phyloP scores from a whole-genome alignment of 2,329 filamentous ascomycete species.

The Hypoxylon sp. region DNA sequence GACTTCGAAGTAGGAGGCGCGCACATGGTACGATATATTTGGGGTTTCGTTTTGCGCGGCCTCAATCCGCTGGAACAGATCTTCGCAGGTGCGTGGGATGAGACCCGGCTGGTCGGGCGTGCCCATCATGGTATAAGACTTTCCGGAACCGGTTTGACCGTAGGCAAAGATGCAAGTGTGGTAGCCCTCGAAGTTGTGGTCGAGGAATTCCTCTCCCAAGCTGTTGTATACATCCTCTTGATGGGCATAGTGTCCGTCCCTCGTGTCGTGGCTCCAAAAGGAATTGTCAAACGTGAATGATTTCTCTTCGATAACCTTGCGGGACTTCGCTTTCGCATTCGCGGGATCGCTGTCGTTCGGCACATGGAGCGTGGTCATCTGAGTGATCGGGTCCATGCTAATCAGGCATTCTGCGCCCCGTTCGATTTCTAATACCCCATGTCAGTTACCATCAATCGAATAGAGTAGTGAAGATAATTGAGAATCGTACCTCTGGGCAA shows the following conservation, averaged over 20 bases:
- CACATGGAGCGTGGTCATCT: slow-evolving; percentile 84
- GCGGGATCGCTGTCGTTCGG: slow-evolving; percentile 72
- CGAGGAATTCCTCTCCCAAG: slow-evolving; percentile 94
- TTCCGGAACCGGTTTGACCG: slow-evolving; percentile 96
- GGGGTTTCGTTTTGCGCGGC: slow-evolving; percentile 81
- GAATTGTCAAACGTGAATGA: slow-evolving; percentile 97
- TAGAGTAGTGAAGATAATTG: background rate
- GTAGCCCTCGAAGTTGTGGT: slow-evolving; percentile 99
- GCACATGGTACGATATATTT: slow-evolving; percentile 96
- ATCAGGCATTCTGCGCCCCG: slow-evolving; percentile 88
- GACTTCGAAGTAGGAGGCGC: slow-evolving; percentile 98
- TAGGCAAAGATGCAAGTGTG: slow-evolving; percentile 99
- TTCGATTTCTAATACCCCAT: slow-evolving; percentile 77
- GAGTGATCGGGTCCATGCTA: slow-evolving; percentile 88
- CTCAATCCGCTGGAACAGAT: slow-evolving; percentile 94
- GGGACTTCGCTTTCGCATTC: slow-evolving; percentile 73
- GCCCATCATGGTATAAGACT: slow-evolving; percentile 99
- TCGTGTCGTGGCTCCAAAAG: slow-evolving; percentile 92
- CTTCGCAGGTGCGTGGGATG: slow-evolving; percentile 95
- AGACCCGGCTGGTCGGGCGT: slow-evolving; percentile 86
- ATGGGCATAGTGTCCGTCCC: slow-evolving; percentile 87
- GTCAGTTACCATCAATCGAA: slow-evolving; percentile 30
- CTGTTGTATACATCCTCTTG: slow-evolving; percentile 96
- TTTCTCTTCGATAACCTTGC: slow-evolving; percentile 88
- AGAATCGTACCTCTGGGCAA: slow-evolving; percentile 77